Evolutionary conservation across 768 basidiomycete species (phyloP), one percentile per base, ranked within the genome.

Genomic region (Boletus sensibilis): DNA sequence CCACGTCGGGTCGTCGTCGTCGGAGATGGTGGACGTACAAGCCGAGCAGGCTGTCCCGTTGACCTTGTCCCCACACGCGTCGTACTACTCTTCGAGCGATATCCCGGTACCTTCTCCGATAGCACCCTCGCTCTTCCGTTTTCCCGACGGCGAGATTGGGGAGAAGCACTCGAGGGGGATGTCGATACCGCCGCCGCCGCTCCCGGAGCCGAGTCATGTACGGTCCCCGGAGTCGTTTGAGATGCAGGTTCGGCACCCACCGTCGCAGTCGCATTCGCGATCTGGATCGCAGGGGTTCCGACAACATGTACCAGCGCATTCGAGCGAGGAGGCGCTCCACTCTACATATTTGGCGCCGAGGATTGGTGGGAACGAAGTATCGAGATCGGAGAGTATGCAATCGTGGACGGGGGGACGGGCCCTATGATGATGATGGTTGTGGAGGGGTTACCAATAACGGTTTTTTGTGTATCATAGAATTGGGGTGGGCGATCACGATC

Each of bases 81-180:
- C 90, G 18, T 89, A 87, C 64, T 71, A 91, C 67, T 87, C 88
- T 56, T 65, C 74, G 59, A 72, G 70, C 50, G 69, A 81, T 67
- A 66, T 86, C 69, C 75, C 79, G 2, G 64, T 76, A 5, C 78
- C 84, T 13, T 87, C 87, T 5, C 86, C 87, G 0, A 66, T 82
- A 41, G 82, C 85, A 3, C 78, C 70, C 58, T 74, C 84, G 5
- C 69, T 76, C 54, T 81, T 80, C 66, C 75, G 69, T 50, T 76
- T 76, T 52, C 61, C 82, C 2, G 64, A 74, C 35, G 82, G 80
- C 8, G 79, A 82, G 57, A 65, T 79, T 5, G 78, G 75, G 34
- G 77, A 68, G 51, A 76, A 46, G 20, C 18, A 25, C 6, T 58
- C 60, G 20, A 50, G 46, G 45, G 27, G 12, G 23, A 5, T 23